phyloP scores from a whole-genome alignment of 192 early-diverging fungal genomes.

The Coemansia sp. region DNA sequence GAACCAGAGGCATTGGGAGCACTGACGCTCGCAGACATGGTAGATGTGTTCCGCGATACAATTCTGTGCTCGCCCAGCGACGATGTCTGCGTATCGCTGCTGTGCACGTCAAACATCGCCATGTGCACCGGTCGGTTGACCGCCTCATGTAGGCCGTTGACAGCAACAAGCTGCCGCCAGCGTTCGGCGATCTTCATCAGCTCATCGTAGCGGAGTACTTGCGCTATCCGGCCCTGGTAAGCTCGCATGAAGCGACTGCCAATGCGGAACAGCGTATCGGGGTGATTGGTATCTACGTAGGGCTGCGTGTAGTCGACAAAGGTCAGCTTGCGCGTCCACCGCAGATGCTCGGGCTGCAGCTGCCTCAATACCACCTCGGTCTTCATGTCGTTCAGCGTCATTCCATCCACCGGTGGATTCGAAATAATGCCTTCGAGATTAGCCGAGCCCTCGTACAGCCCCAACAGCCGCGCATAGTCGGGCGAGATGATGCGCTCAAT shows the following conservation, averaged over 20 bases:
- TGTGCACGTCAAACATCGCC: slow-evolving; percentile 12
- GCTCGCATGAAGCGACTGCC: slow-evolving; percentile 53
- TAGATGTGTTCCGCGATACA: slow-evolving; percentile 10
- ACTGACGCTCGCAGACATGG: not conserved
- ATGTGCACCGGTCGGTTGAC: slow-evolving; percentile 18
- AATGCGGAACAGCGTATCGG: slow-evolving; percentile 55
- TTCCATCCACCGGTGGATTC: slow-evolving; percentile 42
- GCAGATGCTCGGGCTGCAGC: slow-evolving; percentile 54
- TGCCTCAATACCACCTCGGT: slow-evolving; percentile 48
- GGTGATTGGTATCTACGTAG: slow-evolving; percentile 53
- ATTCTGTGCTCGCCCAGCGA: slow-evolving; percentile 20
- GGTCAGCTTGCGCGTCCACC: slow-evolving; percentile 56
- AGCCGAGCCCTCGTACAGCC: slow-evolving; percentile 28
- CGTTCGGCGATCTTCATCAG: slow-evolving; percentile 56
- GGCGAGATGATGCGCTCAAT: slow-evolving; percentile 48
- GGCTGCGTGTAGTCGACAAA: slow-evolving; percentile 57
- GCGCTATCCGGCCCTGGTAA: slow-evolving; percentile 44
- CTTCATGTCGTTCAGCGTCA: slow-evolving; percentile 55
- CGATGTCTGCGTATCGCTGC: slow-evolving; percentile 25
- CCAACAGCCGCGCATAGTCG: slow-evolving; percentile 33
- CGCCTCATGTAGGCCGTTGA: slow-evolving; percentile 17
- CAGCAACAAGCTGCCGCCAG: slow-evolving; percentile 42
- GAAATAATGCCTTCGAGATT: slow-evolving; percentile 29
- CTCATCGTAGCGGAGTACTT: slow-evolving; percentile 56
- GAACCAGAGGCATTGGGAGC: not conserved